Percentiles rank a stretch among this genome's conserved stretches.
phyloP scores from a whole-genome alignment of 2,329 filamentous ascomycete species.

The Plectosphaerella sp. region DNA sequence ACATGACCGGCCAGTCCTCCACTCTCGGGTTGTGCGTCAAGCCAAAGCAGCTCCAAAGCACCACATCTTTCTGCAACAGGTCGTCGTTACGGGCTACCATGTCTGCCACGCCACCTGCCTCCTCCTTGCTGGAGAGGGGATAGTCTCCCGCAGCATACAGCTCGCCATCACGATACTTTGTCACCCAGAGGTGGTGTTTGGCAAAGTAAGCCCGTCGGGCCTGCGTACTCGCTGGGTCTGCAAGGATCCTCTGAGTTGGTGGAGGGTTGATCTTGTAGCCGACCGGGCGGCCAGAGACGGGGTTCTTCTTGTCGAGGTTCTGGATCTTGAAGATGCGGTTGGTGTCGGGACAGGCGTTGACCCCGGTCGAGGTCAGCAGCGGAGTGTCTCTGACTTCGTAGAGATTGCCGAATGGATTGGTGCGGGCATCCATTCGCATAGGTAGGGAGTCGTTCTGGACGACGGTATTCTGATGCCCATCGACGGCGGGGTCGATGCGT shows the following conservation, averaged over 20 bases:
- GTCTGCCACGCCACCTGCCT: conserved; percentile 37
- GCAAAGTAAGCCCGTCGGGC: conserved; percentile 3
- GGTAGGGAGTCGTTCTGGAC: conserved; percentile 53
- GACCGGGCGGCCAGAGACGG: conserved; percentile 22
- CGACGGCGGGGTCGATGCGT: conserved; percentile 51
- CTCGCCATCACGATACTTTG: conserved; percentile 19
- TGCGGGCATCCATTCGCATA: conserved; percentile 32
- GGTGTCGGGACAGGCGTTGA: conserved; percentile 13
- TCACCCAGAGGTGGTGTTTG: conserved; percentile 18
- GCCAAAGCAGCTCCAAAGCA: conserved; percentile 41
- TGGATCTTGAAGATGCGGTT: conserved; percentile 30
- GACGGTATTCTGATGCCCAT: conserved; percentile 47
- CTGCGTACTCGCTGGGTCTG: not conserved
- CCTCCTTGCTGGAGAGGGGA: conserved; percentile 34
- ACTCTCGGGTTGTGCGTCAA: conserved; percentile 53
- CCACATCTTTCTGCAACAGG: conserved; percentile 41
- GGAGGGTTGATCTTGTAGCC: conserved; percentile 17
- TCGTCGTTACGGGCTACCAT: conserved; percentile 43
- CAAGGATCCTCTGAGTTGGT: conserved; percentile 3
- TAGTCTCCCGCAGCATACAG: conserved; percentile 21
- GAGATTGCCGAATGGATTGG: conserved; percentile 46
- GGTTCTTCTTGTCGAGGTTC: conserved; percentile 21
- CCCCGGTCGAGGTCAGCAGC: conserved; percentile 34
- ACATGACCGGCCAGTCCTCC: conserved; percentile 57
- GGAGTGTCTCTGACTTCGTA: conserved; percentile 36